A percentile compares a stretch with the other conserved stretches of the same genome.
Evolutionary conservation across 2,329 filamentous ascomycete species (phyloP).

Genomic region (Trichoderma gracile): DNA sequence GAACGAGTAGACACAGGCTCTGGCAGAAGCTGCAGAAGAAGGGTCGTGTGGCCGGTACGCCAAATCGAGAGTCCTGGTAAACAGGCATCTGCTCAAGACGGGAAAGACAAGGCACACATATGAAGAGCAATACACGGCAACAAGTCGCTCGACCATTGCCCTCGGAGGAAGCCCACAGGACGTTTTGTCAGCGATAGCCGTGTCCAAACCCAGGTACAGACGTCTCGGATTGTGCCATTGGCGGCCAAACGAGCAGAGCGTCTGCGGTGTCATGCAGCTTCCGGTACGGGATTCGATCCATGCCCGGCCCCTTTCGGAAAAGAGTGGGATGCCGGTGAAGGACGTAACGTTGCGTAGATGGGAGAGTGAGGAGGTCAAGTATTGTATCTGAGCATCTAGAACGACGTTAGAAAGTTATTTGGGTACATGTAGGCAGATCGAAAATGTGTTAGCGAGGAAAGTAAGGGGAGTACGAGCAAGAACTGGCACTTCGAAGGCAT

Average conservation of each 20-base stretch:
- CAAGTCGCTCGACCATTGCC: not conserved
- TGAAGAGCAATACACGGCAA: not conserved
- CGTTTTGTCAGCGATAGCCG: not conserved
- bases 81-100: not conserved
- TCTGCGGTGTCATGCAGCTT: not conserved
- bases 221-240: conserved; percentile 4
- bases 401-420: not conserved
- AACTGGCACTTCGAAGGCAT: not conserved
- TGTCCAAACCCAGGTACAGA: not conserved
- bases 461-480: too few species aligned
- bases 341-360: not conserved
- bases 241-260: not conserved
- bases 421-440: not conserved
- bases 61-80: not conserved
- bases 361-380: not conserved
- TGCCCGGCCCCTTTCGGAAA: not conserved
- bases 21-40: not conserved
- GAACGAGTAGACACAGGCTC: not conserved
- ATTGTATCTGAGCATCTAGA: not conserved
- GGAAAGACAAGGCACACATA: not conserved
- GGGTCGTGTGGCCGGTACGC: not conserved
- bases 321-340: not conserved
- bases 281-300: not conserved
- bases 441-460: not conserved
- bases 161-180: not conserved